A percentile compares a stretch with the other conserved stretches of the same genome.
These are phyloP conservation scores for Cladosporium sp. DNA, from an alignment of 2,329 filamentous ascomycete genomes.

Conservation along the genomic window DNA sequence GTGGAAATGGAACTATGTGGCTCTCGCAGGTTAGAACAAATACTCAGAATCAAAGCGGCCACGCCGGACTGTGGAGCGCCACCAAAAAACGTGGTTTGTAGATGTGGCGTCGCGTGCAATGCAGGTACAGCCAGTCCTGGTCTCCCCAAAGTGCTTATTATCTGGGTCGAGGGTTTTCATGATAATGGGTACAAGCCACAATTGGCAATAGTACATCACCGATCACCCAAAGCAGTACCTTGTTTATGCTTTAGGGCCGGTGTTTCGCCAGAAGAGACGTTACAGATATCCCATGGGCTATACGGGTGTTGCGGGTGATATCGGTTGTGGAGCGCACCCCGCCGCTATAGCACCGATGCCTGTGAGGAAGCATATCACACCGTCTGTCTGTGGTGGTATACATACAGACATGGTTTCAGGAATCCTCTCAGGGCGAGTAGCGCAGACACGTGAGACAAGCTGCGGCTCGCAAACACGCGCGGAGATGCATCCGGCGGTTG, in stretches of 20 bases:
- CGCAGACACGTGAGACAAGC: not conserved
- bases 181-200: not conserved
- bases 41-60: not conserved
- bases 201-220: not conserved
- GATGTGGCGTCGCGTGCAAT: not conserved
- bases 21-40: not conserved
- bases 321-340: too few species aligned
- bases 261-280: not conserved
- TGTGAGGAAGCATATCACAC: not conserved
- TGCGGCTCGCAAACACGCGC: not conserved
- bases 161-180: not conserved
- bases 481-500: not conserved
- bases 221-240: not conserved
- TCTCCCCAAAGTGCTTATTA: not conserved
- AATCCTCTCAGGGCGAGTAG: not conserved
- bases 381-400: not conserved
- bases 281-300: too few species aligned
- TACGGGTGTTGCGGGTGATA: too few species aligned
- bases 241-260: not conserved
- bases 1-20: not conserved
- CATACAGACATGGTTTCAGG: not conserved
- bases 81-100: not conserved
- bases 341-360: not conserved
- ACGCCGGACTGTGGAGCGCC: not conserved
- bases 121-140: not conserved